Conservation (phyloP, 768 basidiomycete species). For the Boletus speciosus region DNA sequence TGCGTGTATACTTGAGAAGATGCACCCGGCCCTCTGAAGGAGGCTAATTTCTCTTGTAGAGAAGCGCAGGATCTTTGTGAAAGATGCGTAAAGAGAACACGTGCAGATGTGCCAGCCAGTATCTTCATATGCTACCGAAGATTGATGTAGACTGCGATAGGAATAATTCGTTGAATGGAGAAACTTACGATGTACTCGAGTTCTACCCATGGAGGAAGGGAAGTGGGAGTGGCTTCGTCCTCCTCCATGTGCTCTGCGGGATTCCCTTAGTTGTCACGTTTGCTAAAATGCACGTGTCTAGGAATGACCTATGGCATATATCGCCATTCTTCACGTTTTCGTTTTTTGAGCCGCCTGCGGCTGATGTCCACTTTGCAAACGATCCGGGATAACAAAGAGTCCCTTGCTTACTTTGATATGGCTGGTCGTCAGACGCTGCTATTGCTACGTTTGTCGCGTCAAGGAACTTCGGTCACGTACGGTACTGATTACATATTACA, state of each 20-base stretch:
- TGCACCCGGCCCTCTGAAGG: conserved; percentile 11
- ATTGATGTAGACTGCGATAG: not conserved
- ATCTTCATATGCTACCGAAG: conserved; percentile 72
- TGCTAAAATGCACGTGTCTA: not conserved
- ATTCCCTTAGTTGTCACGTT: conserved; percentile 1
- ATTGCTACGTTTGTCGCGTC: too few species aligned
- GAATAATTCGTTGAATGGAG: not conserved
- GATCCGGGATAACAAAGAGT: too few species aligned
- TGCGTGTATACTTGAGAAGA: conserved; percentile 26
- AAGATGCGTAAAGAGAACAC: conserved; percentile 83
- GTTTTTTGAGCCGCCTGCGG: too few species aligned
- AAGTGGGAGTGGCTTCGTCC: conserved; percentile 69
- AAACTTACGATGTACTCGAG: conserved; percentile 78
- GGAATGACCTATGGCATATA: conserved; percentile 55
- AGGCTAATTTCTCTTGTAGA: conserved; percentile 35
- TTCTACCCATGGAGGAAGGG: conserved; percentile 86
- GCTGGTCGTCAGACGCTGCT: too few species aligned
- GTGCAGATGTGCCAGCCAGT: conserved; percentile 61
- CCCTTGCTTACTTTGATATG: too few species aligned
- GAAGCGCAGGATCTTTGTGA: conserved; percentile 65
- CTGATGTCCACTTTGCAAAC: too few species aligned
- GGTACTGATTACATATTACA: not conserved
- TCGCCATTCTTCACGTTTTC: conserved; percentile 34
- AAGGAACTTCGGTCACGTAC: too few species aligned
- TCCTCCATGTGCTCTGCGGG: conserved; percentile 89